phyloP scores from a whole-genome alignment of 768 basidiomycete genomes.

The Tricholoma saponaceum region DNA sequence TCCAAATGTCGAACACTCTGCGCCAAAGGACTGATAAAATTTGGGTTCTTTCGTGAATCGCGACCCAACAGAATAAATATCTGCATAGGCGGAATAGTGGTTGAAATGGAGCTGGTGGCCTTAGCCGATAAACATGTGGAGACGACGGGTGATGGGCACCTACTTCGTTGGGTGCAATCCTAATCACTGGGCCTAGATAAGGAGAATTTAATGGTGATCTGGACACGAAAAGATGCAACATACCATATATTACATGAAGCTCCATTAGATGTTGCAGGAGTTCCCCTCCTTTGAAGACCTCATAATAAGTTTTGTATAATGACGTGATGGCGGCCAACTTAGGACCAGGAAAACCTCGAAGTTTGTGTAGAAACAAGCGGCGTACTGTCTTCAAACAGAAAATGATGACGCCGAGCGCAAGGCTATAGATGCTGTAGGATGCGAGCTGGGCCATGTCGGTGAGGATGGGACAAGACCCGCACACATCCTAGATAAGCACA shows the following conservation, averaged over 20 bases:
- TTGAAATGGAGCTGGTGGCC: conserved; percentile 33
- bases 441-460: background rate
- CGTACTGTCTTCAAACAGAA: conserved; percentile 12
- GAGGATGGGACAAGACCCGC: background rate
- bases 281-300: conserved; percentile 28
- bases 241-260: conserved; percentile 32
- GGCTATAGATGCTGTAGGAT: background rate
- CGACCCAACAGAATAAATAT: conserved; percentile 31
- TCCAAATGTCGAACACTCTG: conserved; percentile 31
- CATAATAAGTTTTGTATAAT: conserved; percentile 31
- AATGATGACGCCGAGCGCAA: conserved; percentile 6
- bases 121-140: background rate
- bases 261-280: conserved; percentile 25
- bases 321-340: conserved; percentile 27
- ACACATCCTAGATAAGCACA: conserved; percentile 5
- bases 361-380: conserved; percentile 29
- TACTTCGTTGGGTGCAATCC: conserved; percentile 38
- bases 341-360: conserved; percentile 32
- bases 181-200: conserved; percentile 30
- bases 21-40: conserved; percentile 35
- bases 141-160: background rate
- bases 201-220: background rate
- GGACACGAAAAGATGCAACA: background rate
- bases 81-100: conserved; percentile 26
- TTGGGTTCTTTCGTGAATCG: conserved; percentile 34